Evolutionary conservation across 441 rosid genomes (phyloP).

Genomic region (Macaranga tanarius): DNA sequence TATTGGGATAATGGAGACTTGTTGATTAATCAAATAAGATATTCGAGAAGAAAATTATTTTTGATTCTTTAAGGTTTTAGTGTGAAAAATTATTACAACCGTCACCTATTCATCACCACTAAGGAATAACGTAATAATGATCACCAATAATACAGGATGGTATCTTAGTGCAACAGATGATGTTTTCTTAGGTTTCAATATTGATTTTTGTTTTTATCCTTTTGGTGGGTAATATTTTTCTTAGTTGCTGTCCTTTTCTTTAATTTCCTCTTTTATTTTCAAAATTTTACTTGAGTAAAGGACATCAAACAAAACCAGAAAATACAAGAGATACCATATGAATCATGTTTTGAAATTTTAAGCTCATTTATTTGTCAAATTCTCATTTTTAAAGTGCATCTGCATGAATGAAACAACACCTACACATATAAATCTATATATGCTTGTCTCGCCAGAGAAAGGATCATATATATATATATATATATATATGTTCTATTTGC

Average conservation of each 20-base stretch:
- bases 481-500: not conserved
- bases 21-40: not conserved
- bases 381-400: slow-evolving; percentile 3
- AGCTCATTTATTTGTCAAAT: slow-evolving; percentile 17
- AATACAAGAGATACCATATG: not conserved
- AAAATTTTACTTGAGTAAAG: slow-evolving; percentile 23
- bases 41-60: slow-evolving; percentile 10
- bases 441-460: not conserved
- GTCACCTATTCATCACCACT: slow-evolving; percentile 25
- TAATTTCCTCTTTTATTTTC: not conserved
- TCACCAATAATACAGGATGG: slow-evolving; percentile 14
- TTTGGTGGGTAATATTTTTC: slow-evolving; percentile 12
- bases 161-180: slow-evolving; percentile 8
- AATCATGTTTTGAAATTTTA: slow-evolving; percentile 12
- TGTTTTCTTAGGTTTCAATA: not conserved
- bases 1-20: not conserved
- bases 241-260: slow-evolving; percentile 22
- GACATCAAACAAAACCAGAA: not conserved
- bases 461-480: not conserved
- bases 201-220: not conserved
- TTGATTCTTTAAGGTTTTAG: slow-evolving; percentile 12
- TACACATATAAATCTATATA: slow-evolving; percentile 1
- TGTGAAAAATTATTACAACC: slow-evolving; percentile 16
- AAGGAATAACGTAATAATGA: slow-evolving; percentile 14
- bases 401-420: slow-evolving; percentile 14